Conservation (phyloP, 805 yeast species). For the Nakazawaea molendinolei region DNA sequence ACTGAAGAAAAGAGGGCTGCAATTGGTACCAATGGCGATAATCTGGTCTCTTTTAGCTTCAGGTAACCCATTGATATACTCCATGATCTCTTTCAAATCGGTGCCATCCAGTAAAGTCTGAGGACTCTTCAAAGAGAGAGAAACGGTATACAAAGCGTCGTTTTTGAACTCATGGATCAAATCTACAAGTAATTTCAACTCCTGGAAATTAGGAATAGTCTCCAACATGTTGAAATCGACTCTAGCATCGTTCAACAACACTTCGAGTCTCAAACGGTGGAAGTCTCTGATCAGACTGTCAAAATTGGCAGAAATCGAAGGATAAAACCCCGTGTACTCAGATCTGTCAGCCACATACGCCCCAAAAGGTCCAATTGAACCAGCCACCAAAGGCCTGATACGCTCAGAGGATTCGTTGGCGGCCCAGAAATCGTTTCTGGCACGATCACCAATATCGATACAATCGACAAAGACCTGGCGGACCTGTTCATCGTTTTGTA, state of each 20-base stretch:
- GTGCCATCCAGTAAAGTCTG: constrained; percentile 46
- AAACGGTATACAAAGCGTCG: constrained; percentile 16
- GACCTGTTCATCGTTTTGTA: constrained; percentile 13
- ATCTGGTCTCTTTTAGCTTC: constrained; percentile 23
- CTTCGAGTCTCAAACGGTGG: constrained; percentile 41
- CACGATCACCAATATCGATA: constrained; percentile 21
- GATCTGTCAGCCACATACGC: constrained; percentile 61
- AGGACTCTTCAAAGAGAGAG: constrained; percentile 34
- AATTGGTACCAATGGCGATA: constrained; percentile 61
- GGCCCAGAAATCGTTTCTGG: constrained; percentile 14
- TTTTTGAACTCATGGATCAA: constrained; percentile 26
- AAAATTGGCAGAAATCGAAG: constrained; percentile 22
- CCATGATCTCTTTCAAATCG: constrained; percentile 25
- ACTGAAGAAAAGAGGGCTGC: constrained; percentile 44
- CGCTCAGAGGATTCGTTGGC: neutral
- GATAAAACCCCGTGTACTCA: constrained; percentile 69
- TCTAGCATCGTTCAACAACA: constrained; percentile 29
- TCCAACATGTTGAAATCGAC: constrained; percentile 62
- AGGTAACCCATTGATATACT: constrained; percentile 16
- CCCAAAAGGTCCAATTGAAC: constrained; percentile 75
- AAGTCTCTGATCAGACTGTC: constrained; percentile 32
- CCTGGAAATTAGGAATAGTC: constrained; percentile 61
- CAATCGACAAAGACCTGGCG: constrained; percentile 17
- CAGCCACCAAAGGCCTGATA: constrained; percentile 34
- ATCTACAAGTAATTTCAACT: constrained; percentile 42